These are phyloP conservation scores for Aspergillus flavus DNA, from an alignment of 2,329 filamentous ascomycete genomes.

Conservation along the genomic window DNA sequence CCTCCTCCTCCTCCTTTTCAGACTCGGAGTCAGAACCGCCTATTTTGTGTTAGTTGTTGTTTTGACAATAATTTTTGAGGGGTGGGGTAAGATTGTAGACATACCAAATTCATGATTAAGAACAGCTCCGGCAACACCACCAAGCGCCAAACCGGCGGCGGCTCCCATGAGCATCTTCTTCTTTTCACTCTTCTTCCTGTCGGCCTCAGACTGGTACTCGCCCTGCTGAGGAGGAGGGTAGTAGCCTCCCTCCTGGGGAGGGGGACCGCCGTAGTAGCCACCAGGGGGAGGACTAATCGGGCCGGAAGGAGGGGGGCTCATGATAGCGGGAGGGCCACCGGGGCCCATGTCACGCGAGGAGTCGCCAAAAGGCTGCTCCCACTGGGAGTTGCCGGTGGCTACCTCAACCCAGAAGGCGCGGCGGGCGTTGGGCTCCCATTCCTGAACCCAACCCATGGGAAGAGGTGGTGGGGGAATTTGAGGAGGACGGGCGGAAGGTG, in stretches of 20 bases:
- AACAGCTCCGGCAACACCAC: conserved; percentile 60
- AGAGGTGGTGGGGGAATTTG: conserved; percentile 52
- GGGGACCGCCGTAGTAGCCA: conserved; percentile 20
- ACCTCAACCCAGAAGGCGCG: conserved; percentile 68
- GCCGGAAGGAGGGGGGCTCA: conserved; percentile 19
- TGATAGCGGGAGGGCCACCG: conserved; percentile 17
- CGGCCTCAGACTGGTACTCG: conserved; percentile 24
- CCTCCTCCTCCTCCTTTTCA: not conserved
- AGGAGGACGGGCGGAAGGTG: conserved; percentile 33
- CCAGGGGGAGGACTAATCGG: conserved; percentile 16
- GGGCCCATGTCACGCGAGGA: conserved; percentile 25
- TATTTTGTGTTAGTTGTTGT: not conserved
- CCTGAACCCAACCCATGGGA: conserved; percentile 63
- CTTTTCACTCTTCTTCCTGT: conserved; percentile 49
- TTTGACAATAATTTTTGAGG: no score
- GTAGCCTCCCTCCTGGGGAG: conserved; percentile 8
- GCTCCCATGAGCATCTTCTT: conserved; percentile 59
- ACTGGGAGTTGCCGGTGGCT: conserved; percentile 63
- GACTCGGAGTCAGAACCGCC: not conserved
- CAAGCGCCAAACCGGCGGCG: conserved; percentile 60
- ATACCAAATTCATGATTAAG: conserved; percentile 60
- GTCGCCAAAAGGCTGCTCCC: conserved; percentile 57
- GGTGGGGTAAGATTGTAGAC: conserved; percentile 22
- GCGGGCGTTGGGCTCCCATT: conserved; percentile 64
- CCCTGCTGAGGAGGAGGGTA: conserved; percentile 9